Evolutionary conservation across 1,284 basidiomycete genomes (phyloP), one percentile per base, ranked within the genome.

Genomic region (Apiotrichum brassicae): DNA sequence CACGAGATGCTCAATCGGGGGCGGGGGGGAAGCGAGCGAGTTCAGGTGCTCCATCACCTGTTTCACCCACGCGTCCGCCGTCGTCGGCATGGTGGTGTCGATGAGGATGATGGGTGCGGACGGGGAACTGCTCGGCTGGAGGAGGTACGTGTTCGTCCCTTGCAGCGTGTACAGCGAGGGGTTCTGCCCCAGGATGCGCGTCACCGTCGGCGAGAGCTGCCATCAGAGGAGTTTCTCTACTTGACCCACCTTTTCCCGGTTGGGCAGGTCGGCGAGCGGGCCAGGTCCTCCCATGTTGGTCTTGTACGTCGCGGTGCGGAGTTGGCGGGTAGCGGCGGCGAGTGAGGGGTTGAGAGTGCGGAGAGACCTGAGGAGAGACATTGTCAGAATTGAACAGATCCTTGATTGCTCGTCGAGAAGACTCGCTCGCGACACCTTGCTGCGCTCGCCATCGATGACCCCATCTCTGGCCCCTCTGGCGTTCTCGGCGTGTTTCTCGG

Each of bases 71-170:
- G 64, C 62, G 22, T 37, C 77, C 69, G 62, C 83, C 74, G 49
- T 95, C 80, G 50, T 82, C 45, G 32, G 84, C 77, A 36, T 84
- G n/a, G 85, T 90, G 1, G 91, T 86, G 72, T 97, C 93, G 58
- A 97, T 75, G 22, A 97, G 82, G 43, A 86, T 68, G 81, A 89
- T 4, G 80, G 87, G 59, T 80, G 82, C 51, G 73, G 72, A 56
- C 71, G 76, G 28, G 86, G 86, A 61, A 1, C 61, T 65, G n/a
- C 64, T 58, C 5, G 66, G 66, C 44, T 69, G 66, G 41, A 97
- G 68, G 53, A 97, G 78, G 67, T 97, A 97, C 2, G 90, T 94
- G 67, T 97, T 97, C 2, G 93, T 97, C 81, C 88, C 91, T 78
- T 94, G 88, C 1, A 97, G 77, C 0, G 92, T 94, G 71, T 89